Evolutionary conservation across 768 basidiomycete species (phyloP).

Genomic region (Boletus bicolor): DNA sequence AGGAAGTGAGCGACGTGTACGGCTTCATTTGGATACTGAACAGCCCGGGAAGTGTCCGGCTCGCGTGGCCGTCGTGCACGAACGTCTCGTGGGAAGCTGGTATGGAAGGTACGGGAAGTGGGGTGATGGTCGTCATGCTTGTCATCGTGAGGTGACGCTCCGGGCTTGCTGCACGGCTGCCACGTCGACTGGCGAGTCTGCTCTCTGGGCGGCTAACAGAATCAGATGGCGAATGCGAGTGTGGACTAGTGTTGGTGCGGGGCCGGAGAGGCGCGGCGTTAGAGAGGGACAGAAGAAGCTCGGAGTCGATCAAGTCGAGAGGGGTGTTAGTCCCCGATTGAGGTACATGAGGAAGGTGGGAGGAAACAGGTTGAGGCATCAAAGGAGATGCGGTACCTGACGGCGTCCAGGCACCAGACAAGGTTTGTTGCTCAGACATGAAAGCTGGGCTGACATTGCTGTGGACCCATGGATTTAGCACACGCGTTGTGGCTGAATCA

Average conservation of each 20-base stretch:
- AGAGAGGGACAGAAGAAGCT: slow-evolving; percentile 68
- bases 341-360: slow-evolving; percentile 40
- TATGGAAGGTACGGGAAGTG: slow-evolving; percentile 1
- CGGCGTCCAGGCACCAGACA: slow-evolving; percentile 19
- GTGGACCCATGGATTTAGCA: slow-evolving; percentile 60
- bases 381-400: slow-evolving; percentile 42
- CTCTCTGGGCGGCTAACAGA: slow-evolving; percentile 27
- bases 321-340: slow-evolving; percentile 44
- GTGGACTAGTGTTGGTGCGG: slow-evolving; percentile 15
- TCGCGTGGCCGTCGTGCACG: slow-evolving; percentile 49
- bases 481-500: slow-evolving; percentile 58
- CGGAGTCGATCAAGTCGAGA: slow-evolving; percentile 82
- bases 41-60: slow-evolving; percentile 49
- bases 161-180: slow-evolving; percentile 56
- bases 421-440: slow-evolving; percentile 11
- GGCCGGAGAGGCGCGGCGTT: slow-evolving; percentile 29
- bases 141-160: slow-evolving; percentile 37
- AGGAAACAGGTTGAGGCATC: slow-evolving; percentile 29
- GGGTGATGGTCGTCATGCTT: slow-evolving; percentile 3
- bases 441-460: slow-evolving; percentile 40
- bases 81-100: slow-evolving; percentile 43
- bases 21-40: slow-evolving; percentile 65
- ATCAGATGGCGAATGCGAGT: slow-evolving; percentile 23
- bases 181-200: slow-evolving; percentile 32
- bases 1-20: slow-evolving; percentile 43